Evolutionary conservation across 1,284 basidiomycete species (phyloP).

Genomic region (Crucibulum parvulum): DNA sequence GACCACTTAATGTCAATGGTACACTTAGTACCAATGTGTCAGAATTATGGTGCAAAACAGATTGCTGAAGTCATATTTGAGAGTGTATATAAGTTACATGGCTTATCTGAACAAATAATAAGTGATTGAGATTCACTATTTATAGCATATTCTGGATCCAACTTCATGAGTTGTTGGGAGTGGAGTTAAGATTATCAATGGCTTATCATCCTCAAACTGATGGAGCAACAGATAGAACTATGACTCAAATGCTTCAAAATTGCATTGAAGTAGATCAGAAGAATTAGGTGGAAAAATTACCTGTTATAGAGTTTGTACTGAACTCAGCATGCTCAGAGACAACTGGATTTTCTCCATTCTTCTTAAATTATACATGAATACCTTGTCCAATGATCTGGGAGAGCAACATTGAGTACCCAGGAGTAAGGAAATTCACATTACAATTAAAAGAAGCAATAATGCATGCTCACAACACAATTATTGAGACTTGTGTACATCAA

Average conservation of each 20-base stretch:
- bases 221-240: slow-evolving; percentile 3
- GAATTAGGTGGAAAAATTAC: slow-evolving; percentile 5
- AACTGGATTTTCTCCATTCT: slow-evolving; percentile 39
- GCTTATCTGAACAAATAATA: background rate
- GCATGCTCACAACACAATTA: slow-evolving; percentile 39
- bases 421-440: slow-evolving; percentile 29
- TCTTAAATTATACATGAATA: slow-evolving; percentile 33
- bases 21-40: too few species aligned
- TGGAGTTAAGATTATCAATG: background rate
- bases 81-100: too few species aligned
- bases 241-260: slow-evolving; percentile 1
- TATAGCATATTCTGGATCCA: background rate
- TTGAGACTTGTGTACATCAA: slow-evolving; percentile 34
- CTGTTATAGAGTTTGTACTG: slow-evolving; percentile 3
- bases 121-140: background rate
- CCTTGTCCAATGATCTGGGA: slow-evolving; percentile 15
- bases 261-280: background rate
- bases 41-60: too few species aligned
- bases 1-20: too few species aligned
- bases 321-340: slow-evolving; percentile 23
- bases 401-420: slow-evolving; percentile 25
- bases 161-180: background rate
- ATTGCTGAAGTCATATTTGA: too few species aligned
- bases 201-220: background rate
- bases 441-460: slow-evolving; percentile 30